phyloP scores from a whole-genome alignment of 2,329 filamentous ascomycete genomes.

The Alternaria arborescens region DNA sequence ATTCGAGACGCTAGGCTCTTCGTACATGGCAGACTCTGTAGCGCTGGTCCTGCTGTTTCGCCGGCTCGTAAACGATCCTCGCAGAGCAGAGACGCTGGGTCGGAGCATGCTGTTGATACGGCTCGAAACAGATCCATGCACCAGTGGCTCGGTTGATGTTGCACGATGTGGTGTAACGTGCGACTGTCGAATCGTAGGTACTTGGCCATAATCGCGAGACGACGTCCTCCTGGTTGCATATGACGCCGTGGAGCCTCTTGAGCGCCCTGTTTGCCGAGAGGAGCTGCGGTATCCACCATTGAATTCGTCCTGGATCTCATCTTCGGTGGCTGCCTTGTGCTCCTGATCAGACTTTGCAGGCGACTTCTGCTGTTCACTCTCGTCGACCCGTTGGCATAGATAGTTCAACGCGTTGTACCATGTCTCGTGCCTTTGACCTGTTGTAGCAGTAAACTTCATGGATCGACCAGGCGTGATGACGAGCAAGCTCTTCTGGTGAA shows the following conservation, averaged over 20 bases:
- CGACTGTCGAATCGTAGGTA: conserved; percentile 58
- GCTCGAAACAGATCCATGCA: conserved; percentile 56
- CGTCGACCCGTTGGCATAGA: conserved; percentile 76
- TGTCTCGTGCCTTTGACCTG: conserved; percentile 92
- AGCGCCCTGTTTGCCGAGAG: conserved; percentile 61
- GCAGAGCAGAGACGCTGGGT: conserved; percentile 49
- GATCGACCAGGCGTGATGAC: conserved; percentile 87
- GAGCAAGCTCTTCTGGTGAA: conserved; percentile 92
- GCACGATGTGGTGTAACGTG: conserved; percentile 41
- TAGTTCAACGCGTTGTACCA: conserved; percentile 99
- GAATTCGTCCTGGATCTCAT: conserved; percentile 75
- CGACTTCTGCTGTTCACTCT: conserved; percentile 52
- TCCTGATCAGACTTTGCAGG: conserved; percentile 50
- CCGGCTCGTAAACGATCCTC: conserved; percentile 60
- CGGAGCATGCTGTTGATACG: conserved; percentile 57
- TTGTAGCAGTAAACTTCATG: conserved; percentile 93
- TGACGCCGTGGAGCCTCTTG: conserved; percentile 74
- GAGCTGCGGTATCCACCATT: conserved; percentile 69
- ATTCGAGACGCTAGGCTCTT: conserved; percentile 71
- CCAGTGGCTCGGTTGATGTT: conserved; percentile 42
- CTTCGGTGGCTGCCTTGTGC: conserved; percentile 62
- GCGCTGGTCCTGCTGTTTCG: conserved; percentile 52
- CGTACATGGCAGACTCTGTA: conserved; percentile 50
- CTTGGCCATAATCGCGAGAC: conserved; percentile 49
- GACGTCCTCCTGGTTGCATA: conserved; percentile 71